Evolutionary conservation across 2,329 filamentous ascomycete species (phyloP).

Genomic region (Colletotrichum tropicale): DNA sequence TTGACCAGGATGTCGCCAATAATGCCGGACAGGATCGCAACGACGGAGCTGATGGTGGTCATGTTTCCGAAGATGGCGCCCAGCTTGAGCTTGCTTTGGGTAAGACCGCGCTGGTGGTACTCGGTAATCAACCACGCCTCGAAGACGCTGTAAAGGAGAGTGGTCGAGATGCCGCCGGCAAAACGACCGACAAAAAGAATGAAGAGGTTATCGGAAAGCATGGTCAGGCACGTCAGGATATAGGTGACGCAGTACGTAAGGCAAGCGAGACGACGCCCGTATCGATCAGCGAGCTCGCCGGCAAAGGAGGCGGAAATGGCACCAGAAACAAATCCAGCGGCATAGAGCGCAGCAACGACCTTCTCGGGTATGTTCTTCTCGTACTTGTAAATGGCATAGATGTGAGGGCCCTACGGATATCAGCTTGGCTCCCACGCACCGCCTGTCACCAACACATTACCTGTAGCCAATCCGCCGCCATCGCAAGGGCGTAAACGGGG

Average conservation of each 20-base stretch:
- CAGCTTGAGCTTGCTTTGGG: conserved; percentile 44
- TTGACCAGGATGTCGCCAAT: conserved; percentile 56
- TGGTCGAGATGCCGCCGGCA: conserved; percentile 60
- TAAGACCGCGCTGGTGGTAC: conserved; percentile 51
- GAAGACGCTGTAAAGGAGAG: conserved; percentile 62
- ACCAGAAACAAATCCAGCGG: conserved; percentile 52
- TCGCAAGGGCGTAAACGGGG: conserved; percentile 31
- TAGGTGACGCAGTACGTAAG: conserved; percentile 59
- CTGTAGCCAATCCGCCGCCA: conserved; percentile 38
- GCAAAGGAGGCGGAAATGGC: conserved; percentile 48
- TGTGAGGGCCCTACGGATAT: conserved; percentile 44
- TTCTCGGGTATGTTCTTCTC: conserved; percentile 50
- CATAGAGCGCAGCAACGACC: conserved; percentile 48
- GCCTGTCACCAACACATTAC: conserved; percentile 12
- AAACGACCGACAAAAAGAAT: conserved; percentile 59
- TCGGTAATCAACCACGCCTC: conserved; percentile 67
- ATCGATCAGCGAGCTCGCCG: conserved; percentile 42
- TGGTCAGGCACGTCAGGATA: conserved; percentile 54
- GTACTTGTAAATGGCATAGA: conserved; percentile 58
- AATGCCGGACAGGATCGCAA: conserved; percentile 59
- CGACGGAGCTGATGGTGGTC: conserved; percentile 57
- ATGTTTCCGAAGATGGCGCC: conserved; percentile 57
- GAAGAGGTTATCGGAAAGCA: conserved; percentile 44
- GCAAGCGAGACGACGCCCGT: conserved; percentile 56
- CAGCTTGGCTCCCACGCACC: neutral